Percentiles rank a stretch among this genome's conserved stretches.
phyloP scores from a whole-genome alignment of 306 rosid species.

The Amphicarpaea edgeworthii region DNA sequence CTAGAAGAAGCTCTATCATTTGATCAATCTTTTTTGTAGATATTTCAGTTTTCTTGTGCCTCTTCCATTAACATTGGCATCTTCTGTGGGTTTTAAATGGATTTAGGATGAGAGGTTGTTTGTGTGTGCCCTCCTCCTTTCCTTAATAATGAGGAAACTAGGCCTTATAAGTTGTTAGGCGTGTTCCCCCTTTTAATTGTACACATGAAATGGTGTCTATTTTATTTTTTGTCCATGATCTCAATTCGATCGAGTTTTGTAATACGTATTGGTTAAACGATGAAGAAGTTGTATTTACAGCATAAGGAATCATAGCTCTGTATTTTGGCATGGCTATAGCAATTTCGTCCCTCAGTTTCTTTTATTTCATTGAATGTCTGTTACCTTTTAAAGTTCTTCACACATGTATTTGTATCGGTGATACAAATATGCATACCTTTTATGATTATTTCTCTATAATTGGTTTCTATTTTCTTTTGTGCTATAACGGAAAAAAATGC shows the following conservation, averaged over 20 bases:
- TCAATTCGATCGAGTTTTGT: constrained; percentile 49
- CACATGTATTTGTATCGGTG: too few relatives aligned
- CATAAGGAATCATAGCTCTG: constrained; percentile 38
- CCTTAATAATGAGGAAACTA: constrained; percentile 54
- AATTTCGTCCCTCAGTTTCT: neutral
- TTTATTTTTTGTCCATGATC: constrained; percentile 47
- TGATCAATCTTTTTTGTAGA: constrained; percentile 57
- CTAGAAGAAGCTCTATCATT: constrained; percentile 33
- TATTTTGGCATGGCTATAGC: constrained; percentile 15
- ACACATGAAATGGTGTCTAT: constrained; percentile 13
- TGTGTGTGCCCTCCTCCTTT: constrained; percentile 89
- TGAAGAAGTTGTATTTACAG: constrained; percentile 48
- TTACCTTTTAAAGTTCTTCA: too few relatives aligned
- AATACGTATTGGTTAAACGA: constrained; percentile 41
- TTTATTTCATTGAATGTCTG: too few relatives aligned
- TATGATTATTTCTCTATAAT: neutral
- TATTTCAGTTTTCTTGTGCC: constrained; percentile 46
- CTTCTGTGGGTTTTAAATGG: constrained; percentile 48
- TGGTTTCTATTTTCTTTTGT: neutral
- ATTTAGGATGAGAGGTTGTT: constrained; percentile 96
- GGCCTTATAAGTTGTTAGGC: constrained; percentile 43
- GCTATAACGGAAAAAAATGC: neutral
- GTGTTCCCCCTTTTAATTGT: constrained; percentile 33
- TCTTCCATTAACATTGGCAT: constrained; percentile 35
- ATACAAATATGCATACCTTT: too few relatives aligned